Conservation (phyloP, 768 basidiomycete species). For the Gloeopeniophorella convolvens region DNA sequence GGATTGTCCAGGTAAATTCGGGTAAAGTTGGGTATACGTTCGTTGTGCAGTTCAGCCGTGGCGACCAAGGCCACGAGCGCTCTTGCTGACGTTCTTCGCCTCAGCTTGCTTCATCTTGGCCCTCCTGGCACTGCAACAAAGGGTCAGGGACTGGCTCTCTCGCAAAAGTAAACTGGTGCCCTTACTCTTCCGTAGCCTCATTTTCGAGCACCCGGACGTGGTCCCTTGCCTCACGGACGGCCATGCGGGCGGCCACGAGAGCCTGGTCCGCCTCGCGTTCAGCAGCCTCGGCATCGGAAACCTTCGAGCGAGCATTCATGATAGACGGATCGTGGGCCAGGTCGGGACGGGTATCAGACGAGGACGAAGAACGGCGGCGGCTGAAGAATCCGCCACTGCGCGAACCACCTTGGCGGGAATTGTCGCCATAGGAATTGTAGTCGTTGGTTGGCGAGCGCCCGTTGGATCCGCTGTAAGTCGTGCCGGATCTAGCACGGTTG, state of each 20-base stretch:
- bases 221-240: slow-evolving; percentile 8
- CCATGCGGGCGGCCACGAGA: background rate
- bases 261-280: slow-evolving; percentile 9
- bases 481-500: no score
- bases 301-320: slow-evolving; percentile 40
- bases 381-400: slow-evolving; percentile 22
- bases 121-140: background rate
- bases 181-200: slow-evolving; percentile 9
- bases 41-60: slow-evolving; percentile 5
- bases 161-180: background rate
- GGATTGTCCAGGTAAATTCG: background rate
- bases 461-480: no score
- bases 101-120: slow-evolving; percentile 10
- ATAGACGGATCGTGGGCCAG: slow-evolving; percentile 40
- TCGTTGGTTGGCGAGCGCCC: slow-evolving; percentile 1
- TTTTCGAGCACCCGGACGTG: slow-evolving; percentile 4
- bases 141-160: background rate
- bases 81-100: slow-evolving; percentile 9
- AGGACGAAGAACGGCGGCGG: slow-evolving; percentile 25
- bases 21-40: background rate
- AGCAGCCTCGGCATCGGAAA: slow-evolving; percentile 1
- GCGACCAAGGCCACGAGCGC: slow-evolving; percentile 6
- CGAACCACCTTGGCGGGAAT: background rate
- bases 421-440: slow-evolving; percentile 13
- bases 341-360: slow-evolving; percentile 11